phyloP scores from a whole-genome alignment of 1,284 basidiomycete species.

The Wolfiporia cocos region DNA sequence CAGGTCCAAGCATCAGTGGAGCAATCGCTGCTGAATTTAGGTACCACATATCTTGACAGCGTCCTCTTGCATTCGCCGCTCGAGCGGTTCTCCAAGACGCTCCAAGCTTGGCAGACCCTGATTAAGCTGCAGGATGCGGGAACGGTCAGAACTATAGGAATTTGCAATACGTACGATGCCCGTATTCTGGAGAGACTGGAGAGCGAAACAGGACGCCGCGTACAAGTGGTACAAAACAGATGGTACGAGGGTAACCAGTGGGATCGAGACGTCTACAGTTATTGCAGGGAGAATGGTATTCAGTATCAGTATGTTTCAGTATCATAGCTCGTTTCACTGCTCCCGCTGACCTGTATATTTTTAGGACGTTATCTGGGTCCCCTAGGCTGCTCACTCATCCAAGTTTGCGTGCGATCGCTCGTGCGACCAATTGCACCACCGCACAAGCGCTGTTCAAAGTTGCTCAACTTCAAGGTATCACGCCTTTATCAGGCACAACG shows the following conservation, averaged over 20 bases:
- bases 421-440: conserved; percentile 44
- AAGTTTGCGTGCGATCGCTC: conserved; percentile 39
- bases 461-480: conserved; percentile 54
- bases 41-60: conserved; percentile 65
- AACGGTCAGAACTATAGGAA: conserved; percentile 57
- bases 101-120: conserved; percentile 63
- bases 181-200: conserved; percentile 45
- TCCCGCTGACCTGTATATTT: no score
- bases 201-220: conserved; percentile 38
- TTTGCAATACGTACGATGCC: conserved; percentile 75
- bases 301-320: conserved; percentile 60
- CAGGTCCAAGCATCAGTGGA: conserved; percentile 64
- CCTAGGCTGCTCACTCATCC: conserved; percentile 52
- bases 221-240: conserved; percentile 74
- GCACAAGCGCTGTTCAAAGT: conserved; percentile 65
- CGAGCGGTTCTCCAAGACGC: conserved; percentile 47
- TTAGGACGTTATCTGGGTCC: conserved; percentile 82
- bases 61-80: conserved; percentile 77
- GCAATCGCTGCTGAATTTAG: conserved; percentile 60
- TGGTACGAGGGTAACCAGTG: conserved; percentile 80
- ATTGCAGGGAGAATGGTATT: conserved; percentile 50
- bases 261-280: conserved; percentile 56
- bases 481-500: conserved; percentile 65
- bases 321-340: no score
- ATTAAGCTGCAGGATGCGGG: conserved; percentile 56